These are phyloP conservation scores for Alternaria alternata DNA, from an alignment of 2,329 filamentous ascomycete genomes.

Conservation along the genomic window DNA sequence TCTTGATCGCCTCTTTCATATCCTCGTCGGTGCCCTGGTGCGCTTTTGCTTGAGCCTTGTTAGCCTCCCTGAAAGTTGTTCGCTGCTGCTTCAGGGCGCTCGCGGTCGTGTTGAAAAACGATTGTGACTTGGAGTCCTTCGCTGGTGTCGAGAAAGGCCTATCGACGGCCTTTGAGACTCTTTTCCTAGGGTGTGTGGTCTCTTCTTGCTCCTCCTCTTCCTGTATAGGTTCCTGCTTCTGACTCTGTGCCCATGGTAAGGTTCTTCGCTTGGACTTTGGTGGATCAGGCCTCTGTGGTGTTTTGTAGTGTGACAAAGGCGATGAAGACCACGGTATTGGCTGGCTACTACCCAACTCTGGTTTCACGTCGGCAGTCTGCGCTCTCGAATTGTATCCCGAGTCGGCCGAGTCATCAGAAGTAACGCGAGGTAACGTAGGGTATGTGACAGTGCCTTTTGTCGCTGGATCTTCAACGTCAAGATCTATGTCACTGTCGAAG, in stretches of 20 bases:
- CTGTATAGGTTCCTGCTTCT: conserved; percentile 35
- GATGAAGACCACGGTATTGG: conserved; percentile 78
- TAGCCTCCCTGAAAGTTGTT: conserved; percentile 73
- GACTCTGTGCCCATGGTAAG: conserved; percentile 66
- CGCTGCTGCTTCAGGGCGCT: conserved; percentile 81
- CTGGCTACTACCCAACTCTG: conserved; percentile 58
- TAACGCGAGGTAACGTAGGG: conserved; percentile 46
- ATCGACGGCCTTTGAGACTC: conserved; percentile 43
- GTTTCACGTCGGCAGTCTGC: conserved; percentile 25
- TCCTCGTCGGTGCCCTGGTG: conserved; percentile 55
- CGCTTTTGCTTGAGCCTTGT: conserved; percentile 59
- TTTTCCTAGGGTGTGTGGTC: conserved; percentile 36
- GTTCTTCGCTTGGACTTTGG: conserved; percentile 44
- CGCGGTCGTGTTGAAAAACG: conserved; percentile 76
- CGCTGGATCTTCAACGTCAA: conserved; percentile 72
- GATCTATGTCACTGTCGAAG: conserved; percentile 82
- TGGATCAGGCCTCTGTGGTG: conserved; percentile 33
- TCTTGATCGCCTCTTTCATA: conserved; percentile 55
- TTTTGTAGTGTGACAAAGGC: conserved; percentile 57
- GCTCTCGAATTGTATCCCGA: conserved; percentile 40
- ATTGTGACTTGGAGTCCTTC: conserved; percentile 48
- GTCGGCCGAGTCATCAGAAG: conserved; percentile 46
- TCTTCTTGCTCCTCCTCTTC: conserved; percentile 31
- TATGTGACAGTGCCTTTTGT: conserved; percentile 56
- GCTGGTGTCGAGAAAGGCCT: conserved; percentile 56